phyloP scores from a whole-genome alignment of 1,284 basidiomycete genomes.

The Exsudoporus floridanus region DNA sequence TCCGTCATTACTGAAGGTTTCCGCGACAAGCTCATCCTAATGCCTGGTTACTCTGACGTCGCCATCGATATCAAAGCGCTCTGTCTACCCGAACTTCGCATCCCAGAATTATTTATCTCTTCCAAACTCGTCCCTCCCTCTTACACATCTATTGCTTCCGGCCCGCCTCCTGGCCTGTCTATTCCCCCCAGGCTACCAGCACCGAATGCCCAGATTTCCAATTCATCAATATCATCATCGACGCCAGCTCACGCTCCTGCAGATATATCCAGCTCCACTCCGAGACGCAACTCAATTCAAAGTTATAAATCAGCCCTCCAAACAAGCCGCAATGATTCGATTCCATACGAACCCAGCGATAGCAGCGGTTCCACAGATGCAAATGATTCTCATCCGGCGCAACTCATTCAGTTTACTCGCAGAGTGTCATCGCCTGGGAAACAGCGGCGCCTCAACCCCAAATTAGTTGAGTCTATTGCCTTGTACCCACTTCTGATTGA shows the following conservation, averaged over 20 bases:
- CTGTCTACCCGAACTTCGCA: slow-evolving; percentile 51
- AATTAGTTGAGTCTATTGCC: slow-evolving; percentile 45
- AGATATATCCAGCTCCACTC: slow-evolving; percentile 16
- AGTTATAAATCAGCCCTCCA: slow-evolving; percentile 36
- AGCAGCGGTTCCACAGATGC: slow-evolving; percentile 37
- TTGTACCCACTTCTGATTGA: slow-evolving; percentile 15
- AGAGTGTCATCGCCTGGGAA: slow-evolving; percentile 35
- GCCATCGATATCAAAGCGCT: slow-evolving; percentile 59
- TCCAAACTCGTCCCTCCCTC: slow-evolving; percentile 44
- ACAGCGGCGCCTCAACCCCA: slow-evolving; percentile 47
- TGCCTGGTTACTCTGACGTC: slow-evolving; percentile 62
- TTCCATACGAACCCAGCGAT: slow-evolving; percentile 29
- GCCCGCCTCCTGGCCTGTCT: slow-evolving; percentile 31
- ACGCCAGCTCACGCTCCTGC: slow-evolving; percentile 1
- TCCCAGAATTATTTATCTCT: slow-evolving; percentile 62
- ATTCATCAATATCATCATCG: slow-evolving; percentile 16
- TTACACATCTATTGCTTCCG: slow-evolving; percentile 27
- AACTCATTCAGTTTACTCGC: slow-evolving; percentile 29
- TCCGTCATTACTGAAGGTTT: slow-evolving; percentile 65
- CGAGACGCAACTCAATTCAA: slow-evolving; percentile 31
- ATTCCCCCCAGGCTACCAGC: slow-evolving; percentile 14
- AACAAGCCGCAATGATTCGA: slow-evolving; percentile 18
- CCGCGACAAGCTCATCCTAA: slow-evolving; percentile 62
- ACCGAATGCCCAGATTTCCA: slow-evolving; percentile 10
- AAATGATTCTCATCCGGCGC: slow-evolving; percentile 30